Conservation (phyloP, 148 eudicot species). For the Fagopyrum homotropicum region DNA sequence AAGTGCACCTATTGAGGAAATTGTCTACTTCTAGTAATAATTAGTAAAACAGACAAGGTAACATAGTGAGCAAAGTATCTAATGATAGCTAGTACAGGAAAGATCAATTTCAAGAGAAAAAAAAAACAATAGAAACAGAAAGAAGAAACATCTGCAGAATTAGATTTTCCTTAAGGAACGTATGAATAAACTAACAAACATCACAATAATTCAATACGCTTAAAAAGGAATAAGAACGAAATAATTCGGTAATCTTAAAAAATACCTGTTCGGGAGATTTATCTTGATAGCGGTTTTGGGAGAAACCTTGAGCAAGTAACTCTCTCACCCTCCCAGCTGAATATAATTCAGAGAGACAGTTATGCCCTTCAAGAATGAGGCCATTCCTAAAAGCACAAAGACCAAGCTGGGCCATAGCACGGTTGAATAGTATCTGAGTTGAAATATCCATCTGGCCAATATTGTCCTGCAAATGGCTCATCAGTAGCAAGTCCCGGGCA, state of each 20-base stretch:
- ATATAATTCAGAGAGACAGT: conserved; percentile 77
- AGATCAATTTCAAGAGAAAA: background rate
- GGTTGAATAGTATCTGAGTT: conserved; percentile 80
- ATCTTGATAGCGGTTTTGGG: conserved; percentile 86
- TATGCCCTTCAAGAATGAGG: conserved; percentile 63
- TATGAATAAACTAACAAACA: background rate
- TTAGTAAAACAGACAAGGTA: background rate
- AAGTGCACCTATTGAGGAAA: background rate
- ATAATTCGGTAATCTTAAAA: background rate
- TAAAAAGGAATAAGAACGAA: background rate
- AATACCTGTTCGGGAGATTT: conserved; percentile 89
- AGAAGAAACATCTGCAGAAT: background rate
- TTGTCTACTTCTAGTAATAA: too few relatives aligned
- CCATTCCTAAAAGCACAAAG: conserved; percentile 79
- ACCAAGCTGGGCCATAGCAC: conserved; percentile 93
- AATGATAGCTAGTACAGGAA: background rate
- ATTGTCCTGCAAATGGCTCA: conserved; percentile 93
- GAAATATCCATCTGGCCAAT: conserved; percentile 79
- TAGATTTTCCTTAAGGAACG: background rate
- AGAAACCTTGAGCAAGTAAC: conserved; percentile 83
- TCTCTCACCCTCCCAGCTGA: conserved; percentile 93
- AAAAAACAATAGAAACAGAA: background rate
- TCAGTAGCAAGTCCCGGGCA: conserved; percentile 71
- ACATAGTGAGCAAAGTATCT: background rate
- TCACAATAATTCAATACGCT: background rate